Evolutionary conservation across 768 basidiomycete genomes (phyloP), one percentile per base, ranked within the genome.

Genomic region (Boletus fagicola): DNA sequence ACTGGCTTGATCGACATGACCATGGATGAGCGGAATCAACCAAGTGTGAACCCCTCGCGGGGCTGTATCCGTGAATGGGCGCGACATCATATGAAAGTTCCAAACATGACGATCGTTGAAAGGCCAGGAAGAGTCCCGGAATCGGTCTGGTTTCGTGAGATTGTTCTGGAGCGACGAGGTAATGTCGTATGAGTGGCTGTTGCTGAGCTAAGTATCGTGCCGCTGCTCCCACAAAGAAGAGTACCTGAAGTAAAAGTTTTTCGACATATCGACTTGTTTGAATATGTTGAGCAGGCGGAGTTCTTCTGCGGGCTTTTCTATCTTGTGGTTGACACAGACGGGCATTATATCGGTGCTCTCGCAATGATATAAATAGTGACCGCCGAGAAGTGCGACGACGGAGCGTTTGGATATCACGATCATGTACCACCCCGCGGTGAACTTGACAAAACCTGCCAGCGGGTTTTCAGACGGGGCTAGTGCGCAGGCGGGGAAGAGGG

Each of bases 1-100:
- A 97, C 96, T 98, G 31, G 96, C 94, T 85, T 99, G 97, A 66
- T 98, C 96, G 13, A 98, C 92, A 68, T 96, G 95, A 0, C 97
- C 97, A 60, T 98, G 93, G 0, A 98, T 86, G 51, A 99, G 76
- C 0, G 97, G 93, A 15, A 97, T 73, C 7, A 98, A 77, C 96
- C 96, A 99, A 51, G 87, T 80, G 31, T 88, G 83, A 36, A 80
- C 82, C 6, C 80, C 72, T 22, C 78, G 72, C 1, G 70, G 72
- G 36, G 67, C 58, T 15, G 69, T 69, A 51, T 74, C 76, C 24
- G 72, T 72, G 65, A 94, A 93, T 1, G 90, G 84, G 5, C 80
- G 76, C 0, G 83, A 80, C 42, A 98, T 78, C 74, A 98, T 84
- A 68, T 93, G 86, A 63, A 89, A 88, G 68, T 99, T 99, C 97